Evolutionary conservation across 805 yeast species (phyloP), one percentile per base, ranked within the genome.

Genomic region (Suhomyces prunicola): DNA sequence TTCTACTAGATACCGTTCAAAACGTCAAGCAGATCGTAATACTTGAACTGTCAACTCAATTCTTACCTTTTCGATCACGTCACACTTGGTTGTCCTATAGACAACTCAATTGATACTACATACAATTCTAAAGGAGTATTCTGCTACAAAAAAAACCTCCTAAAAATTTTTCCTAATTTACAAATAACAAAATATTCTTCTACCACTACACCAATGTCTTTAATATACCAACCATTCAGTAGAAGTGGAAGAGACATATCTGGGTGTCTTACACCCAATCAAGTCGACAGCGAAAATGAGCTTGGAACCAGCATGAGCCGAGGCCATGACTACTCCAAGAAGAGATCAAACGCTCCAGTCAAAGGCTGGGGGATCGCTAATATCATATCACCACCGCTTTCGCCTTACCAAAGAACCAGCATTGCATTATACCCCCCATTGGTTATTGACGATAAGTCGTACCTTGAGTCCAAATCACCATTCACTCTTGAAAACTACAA

Each of bases 401-500:
- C 66, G 9, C 69, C 69, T 41, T 61, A 60, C 36, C 52, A 49
- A 7, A 23, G 53, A 49, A 46, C 24, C 35, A 47, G 39, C 42
- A 41, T 46, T 15, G 51, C 44, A n/a, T 40, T 44, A 13, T 52
- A 49, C 31, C 51, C 51, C 12, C 52, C 55, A 3, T 46, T 50
- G 35, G 53, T 42, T 4, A 36, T 41, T 44, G 51, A 52, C 44
- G 54, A 51, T 15, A 52, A 52, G 41, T 49, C 52, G 13, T 52
- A 49, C 51, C 44, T 52, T 15, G 44, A 45, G 13, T 44, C 56
- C 19, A 47, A 48, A 19, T 36, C 52, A 9, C 50, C 56, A 8
- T 83, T 80, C 67, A 84, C 83, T 51, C 57, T 83, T 46, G 81
- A 80, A 52, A 73, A 77, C 58, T 72, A 69, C 58, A 71, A 73